Conservation (phyloP, 148 eudicot species). For the Talinum fruticosum region DNA sequence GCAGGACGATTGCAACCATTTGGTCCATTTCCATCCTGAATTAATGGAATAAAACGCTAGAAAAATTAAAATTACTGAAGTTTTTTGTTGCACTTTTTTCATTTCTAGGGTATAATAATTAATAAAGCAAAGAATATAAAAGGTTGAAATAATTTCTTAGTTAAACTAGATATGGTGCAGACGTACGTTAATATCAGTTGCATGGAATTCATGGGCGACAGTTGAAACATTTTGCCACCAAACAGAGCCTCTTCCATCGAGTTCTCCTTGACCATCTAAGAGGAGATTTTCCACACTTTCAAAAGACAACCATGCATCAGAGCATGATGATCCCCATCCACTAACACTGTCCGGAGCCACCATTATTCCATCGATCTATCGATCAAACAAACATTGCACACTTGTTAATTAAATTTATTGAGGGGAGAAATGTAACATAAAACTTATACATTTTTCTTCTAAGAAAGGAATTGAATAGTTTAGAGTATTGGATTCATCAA, state of each 20-base stretch:
- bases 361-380: slow-evolving; percentile 14
- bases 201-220: background rate
- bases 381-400: too few species aligned
- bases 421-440: too few species aligned
- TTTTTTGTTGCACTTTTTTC: too few species aligned
- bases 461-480: too few species aligned
- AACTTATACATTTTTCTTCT: too few species aligned
- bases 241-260: slow-evolving; percentile 21
- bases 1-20: background rate
- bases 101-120: too few species aligned
- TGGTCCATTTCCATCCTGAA: background rate
- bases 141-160: too few species aligned
- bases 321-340: background rate
- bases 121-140: too few species aligned
- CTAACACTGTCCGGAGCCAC: slow-evolving; percentile 10
- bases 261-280: slow-evolving; percentile 13
- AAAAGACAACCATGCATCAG: slow-evolving; percentile 9
- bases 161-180: too few species aligned
- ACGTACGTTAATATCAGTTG: background rate
- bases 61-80: background rate
- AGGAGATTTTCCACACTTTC: slow-evolving; percentile 5
- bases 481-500: too few species aligned
- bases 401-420: too few species aligned
- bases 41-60: background rate
- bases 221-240: slow-evolving; percentile 16